Percentiles rank a stretch among this genome's conserved stretches.
Evolutionary conservation across 768 basidiomycete genomes (phyloP).

Genomic region (Rossbeevera mucosa): DNA sequence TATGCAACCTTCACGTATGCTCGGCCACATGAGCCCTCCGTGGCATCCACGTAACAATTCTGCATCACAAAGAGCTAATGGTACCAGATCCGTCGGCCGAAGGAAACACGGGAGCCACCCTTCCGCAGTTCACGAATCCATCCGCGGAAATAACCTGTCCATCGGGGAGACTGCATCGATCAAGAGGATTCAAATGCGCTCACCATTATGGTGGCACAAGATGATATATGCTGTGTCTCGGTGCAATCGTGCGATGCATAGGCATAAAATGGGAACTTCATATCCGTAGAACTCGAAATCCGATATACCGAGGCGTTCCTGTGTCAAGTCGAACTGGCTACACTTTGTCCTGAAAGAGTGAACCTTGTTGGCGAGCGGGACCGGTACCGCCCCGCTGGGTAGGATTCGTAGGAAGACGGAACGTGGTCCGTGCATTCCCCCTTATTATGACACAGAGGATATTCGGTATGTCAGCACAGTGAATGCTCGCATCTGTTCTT

Average conservation of each 20-base stretch:
- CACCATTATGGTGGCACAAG: constrained; percentile 13
- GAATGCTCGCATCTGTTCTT: not conserved
- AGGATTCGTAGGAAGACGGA: constrained; percentile 4
- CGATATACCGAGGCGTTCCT: constrained; percentile 29
- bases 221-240: constrained; percentile 12
- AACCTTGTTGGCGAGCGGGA: constrained; percentile 6
- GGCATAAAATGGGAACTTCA: constrained; percentile 20
- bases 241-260: constrained; percentile 25
- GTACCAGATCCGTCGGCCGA: constrained; percentile 7
- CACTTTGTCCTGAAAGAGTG: constrained; percentile 14
- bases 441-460: constrained; percentile 10
- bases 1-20: not conserved
- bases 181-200: constrained; percentile 1
- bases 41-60: constrained; percentile 4
- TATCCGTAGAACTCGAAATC: constrained; percentile 25
- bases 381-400: constrained; percentile 14
- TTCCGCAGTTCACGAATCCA: constrained; percentile 2
- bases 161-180: constrained; percentile 13
- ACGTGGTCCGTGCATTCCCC: constrained; percentile 8
- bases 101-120: constrained; percentile 10
- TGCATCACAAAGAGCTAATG: constrained; percentile 2
- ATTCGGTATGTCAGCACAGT: constrained; percentile 1
- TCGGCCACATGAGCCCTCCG: constrained; percentile 4
- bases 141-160: constrained; percentile 23
- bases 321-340: constrained; percentile 25